phyloP scores from a whole-genome alignment of 371 early-diverging fungal species.

The Syncephalastrum sp. region DNA sequence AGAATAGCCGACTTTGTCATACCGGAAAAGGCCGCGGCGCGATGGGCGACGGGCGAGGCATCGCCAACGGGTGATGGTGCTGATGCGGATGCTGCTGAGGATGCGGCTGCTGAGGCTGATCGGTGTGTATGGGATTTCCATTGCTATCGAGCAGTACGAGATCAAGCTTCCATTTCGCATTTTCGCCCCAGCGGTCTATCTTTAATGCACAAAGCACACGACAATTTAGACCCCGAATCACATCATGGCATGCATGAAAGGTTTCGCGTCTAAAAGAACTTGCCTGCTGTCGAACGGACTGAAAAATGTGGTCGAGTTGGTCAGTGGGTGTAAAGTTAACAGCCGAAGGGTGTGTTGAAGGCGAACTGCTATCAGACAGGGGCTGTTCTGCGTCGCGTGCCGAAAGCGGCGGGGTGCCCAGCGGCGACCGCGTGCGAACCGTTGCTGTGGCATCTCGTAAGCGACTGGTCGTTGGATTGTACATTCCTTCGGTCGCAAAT shows the following conservation, averaged over 20 bases:
- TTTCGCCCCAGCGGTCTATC: slow-evolving; percentile 35
- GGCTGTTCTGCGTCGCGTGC: slow-evolving; percentile 2
- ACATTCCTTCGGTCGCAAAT: slow-evolving; percentile 6
- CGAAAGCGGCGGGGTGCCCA: slow-evolving; percentile 19
- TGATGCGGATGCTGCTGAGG: slow-evolving; percentile 12
- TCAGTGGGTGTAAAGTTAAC: slow-evolving; percentile 17
- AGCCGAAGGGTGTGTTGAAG: slow-evolving; percentile 1
- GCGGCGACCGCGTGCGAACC: slow-evolving; percentile 18
- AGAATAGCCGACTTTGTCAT: no score
- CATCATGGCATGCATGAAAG: not conserved
- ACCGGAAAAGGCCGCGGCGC: no score
- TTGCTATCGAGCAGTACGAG: slow-evolving; percentile 30
- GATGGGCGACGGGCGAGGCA: slow-evolving; percentile 6
- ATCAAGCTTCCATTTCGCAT: slow-evolving; percentile 41
- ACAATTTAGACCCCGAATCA: not conserved
- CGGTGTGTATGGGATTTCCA: not conserved
- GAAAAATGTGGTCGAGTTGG: slow-evolving; percentile 26
- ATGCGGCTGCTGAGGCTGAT: no score
- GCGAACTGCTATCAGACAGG: no score
- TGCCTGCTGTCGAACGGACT: slow-evolving; percentile 34
- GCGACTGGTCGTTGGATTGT: slow-evolving; percentile 19
- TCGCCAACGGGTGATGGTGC: not conserved
- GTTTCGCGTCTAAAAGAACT: not conserved
- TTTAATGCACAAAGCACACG: slow-evolving; percentile 12
- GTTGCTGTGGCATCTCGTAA: slow-evolving; percentile 21